A percentile compares a stretch with the other conserved stretches of the same genome.
Conservation (phyloP, 2,329 filamentous ascomycete genomes). For the Penicillium concentricum region DNA sequence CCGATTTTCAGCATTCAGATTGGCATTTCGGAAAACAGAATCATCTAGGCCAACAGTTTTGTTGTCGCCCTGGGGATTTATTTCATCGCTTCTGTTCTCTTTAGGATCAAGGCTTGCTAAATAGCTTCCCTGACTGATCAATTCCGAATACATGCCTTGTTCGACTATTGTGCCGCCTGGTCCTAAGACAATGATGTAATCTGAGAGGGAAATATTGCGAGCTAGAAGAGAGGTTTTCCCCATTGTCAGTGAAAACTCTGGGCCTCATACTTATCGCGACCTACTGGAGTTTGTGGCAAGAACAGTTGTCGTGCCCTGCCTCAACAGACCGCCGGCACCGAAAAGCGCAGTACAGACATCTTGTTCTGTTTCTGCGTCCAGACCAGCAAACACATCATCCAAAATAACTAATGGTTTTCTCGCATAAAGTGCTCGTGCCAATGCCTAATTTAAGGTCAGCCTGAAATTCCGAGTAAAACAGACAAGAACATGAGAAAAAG, state of each 20-base stretch:
- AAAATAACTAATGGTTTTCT: conserved; percentile 12
- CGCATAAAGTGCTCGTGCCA: conserved; percentile 21
- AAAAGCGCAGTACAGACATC: not conserved
- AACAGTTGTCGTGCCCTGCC: conserved; percentile 1
- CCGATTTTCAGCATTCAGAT: not conserved
- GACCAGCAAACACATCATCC: conserved; percentile 17
- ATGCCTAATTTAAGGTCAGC: conserved; percentile 15
- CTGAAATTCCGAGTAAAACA: not conserved
- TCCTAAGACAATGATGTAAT: too few species aligned
- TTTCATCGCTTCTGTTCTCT: too few species aligned
- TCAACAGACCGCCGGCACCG: conserved; percentile 8
- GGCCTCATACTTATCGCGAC: conserved; percentile 10
- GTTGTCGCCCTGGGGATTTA: not conserved
- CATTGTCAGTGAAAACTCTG: too few species aligned
- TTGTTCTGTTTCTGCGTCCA: conserved; percentile 7
- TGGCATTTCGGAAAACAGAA: not conserved
- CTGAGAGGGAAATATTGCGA: too few species aligned
- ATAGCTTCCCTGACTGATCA: too few species aligned
- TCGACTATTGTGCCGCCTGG: too few species aligned
- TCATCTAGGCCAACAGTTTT: not conserved
- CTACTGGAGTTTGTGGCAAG: conserved; percentile 1
- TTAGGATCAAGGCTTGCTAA: too few species aligned
- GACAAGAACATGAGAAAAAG: too few species aligned
- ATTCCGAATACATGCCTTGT: too few species aligned
- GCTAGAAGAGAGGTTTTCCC: too few species aligned